Conservation (phyloP, 2,329 filamentous ascomycete species). For the Penicillium corylophilum region DNA sequence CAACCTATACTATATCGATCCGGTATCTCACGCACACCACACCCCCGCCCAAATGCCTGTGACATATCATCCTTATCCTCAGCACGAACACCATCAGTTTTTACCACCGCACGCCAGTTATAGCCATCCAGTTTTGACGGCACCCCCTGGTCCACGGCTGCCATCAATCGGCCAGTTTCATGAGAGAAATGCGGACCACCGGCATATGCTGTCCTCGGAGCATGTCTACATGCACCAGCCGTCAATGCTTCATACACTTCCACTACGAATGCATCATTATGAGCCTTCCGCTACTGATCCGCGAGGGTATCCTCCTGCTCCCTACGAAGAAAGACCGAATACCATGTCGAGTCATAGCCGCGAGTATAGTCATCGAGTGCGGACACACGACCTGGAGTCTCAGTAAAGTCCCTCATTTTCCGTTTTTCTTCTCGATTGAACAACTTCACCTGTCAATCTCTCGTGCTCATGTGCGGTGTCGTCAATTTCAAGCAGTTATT, state of each 20-base stretch:
- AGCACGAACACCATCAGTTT: conserved; percentile 25
- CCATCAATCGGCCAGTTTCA: conserved; percentile 16
- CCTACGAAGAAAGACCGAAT: conserved; percentile 24
- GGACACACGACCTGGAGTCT: conserved; percentile 33
- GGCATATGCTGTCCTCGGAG: conserved; percentile 24
- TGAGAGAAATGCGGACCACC: conserved; percentile 20
- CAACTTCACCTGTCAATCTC: conserved; percentile 16
- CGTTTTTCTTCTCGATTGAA: conserved; percentile 14
- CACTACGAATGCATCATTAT: conserved; percentile 14
- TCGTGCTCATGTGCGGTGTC: conserved; percentile 15
- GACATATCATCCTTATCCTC: conserved; percentile 18
- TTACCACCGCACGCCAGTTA: conserved; percentile 15
- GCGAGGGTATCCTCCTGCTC: conserved; percentile 8
- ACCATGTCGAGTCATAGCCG: conserved; percentile 19
- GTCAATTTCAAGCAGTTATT: neutral
- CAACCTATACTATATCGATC: conserved; percentile 23
- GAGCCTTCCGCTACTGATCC: conserved; percentile 15
- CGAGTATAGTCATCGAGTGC: conserved; percentile 24
- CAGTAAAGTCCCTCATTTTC: conserved; percentile 32
- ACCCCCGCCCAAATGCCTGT: conserved; percentile 13
- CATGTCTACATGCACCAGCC: conserved; percentile 18
- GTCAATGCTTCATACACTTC: conserved; percentile 18
- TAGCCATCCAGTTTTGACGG: conserved; percentile 14
- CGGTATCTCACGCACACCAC: conserved; percentile 13
- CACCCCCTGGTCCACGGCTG: conserved; percentile 14